Evolutionary conservation across 1,139 yeast genomes (phyloP).

Genomic region (Cylindricascospora bacillispora): DNA sequence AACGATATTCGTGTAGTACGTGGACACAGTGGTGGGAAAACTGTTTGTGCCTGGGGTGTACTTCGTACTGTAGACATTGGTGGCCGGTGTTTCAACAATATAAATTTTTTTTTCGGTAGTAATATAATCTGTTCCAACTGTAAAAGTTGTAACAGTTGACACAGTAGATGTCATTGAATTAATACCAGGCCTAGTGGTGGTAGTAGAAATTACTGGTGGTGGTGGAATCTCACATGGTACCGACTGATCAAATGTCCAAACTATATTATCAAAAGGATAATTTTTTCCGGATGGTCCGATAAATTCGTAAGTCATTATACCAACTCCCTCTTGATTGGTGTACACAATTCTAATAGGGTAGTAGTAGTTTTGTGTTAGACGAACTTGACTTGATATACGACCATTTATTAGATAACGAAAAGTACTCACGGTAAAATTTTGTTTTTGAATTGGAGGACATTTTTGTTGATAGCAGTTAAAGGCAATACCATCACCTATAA

Average conservation of each 20-base stretch:
- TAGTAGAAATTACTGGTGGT: background rate
- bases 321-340: background rate
- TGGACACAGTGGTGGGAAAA: background rate
- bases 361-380: slow-evolving; percentile 10
- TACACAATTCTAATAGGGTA: slow-evolving; percentile 23
- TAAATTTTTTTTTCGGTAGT: background rate
- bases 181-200: background rate
- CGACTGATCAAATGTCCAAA: too few relatives aligned
- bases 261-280: background rate
- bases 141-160: background rate
- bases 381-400: slow-evolving; percentile 1
- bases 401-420: slow-evolving; percentile 4
- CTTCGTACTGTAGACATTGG: background rate
- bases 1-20: background rate
- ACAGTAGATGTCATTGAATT: background rate
- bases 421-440: slow-evolving; percentile 5
- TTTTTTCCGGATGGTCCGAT: background rate
- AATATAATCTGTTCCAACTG: background rate
- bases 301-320: background rate
- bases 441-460: slow-evolving; percentile 1
- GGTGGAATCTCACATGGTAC: background rate
- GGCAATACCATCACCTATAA: slow-evolving; percentile 20
- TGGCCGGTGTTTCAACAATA: background rate
- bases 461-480: slow-evolving; percentile 21
- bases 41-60: background rate